Conservation (phyloP, 179 eudicot genomes). For the Heliamphora pulchella region DNA sequence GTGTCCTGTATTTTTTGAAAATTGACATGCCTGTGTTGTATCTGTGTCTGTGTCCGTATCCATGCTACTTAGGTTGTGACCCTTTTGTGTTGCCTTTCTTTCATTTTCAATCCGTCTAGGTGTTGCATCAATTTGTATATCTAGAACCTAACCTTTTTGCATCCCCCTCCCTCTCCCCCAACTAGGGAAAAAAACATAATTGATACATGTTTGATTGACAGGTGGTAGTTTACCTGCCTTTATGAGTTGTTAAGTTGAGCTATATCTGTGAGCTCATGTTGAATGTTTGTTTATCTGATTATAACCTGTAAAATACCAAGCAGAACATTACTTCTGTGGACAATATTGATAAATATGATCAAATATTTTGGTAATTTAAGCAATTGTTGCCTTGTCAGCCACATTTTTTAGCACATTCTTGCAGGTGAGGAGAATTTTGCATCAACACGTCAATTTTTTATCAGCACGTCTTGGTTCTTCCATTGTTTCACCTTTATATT, state of each 20-base stretch:
- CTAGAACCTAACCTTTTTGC: neutral
- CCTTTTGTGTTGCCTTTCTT: no score
- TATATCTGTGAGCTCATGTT: neutral
- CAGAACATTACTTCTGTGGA: neutral
- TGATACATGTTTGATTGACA: neutral
- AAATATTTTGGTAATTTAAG: neutral
- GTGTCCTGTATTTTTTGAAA: no score
- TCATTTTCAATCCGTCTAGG: no score
- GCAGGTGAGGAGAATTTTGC: neutral
- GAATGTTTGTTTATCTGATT: neutral
- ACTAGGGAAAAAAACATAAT: neutral
- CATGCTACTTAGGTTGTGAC: no score
- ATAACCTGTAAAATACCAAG: neutral
- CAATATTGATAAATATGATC: neutral
- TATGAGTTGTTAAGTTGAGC: neutral
- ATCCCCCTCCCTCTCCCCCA: neutral
- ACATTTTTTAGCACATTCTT: neutral
- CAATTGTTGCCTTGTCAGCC: neutral
- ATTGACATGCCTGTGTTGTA: no score
- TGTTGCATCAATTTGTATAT: no score
- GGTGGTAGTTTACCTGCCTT: neutral
- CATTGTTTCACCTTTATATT: neutral
- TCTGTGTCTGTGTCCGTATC: no score
- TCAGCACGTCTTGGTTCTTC: neutral
- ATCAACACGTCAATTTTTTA: neutral